Evolutionary conservation across 345 rosid genomes (phyloP).

Genomic region (Fremontodendron californicum): DNA sequence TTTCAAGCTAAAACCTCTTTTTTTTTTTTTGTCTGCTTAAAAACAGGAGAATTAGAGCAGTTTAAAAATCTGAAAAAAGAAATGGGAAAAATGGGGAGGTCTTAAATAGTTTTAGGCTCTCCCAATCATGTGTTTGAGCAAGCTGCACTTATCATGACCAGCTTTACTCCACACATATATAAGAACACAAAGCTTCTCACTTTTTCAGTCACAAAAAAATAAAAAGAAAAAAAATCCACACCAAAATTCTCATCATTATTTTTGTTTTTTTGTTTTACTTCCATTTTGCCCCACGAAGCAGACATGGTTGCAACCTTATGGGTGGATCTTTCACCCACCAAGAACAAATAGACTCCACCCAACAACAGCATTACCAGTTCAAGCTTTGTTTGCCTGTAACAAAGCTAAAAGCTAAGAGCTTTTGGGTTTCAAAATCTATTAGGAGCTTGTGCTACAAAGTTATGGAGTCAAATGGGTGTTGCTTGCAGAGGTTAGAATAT

Average conservation of each 20-base stretch:
- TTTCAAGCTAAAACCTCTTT: slow-evolving; percentile 18
- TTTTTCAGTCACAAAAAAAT: not conserved
- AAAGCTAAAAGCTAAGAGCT: slow-evolving; percentile 22
- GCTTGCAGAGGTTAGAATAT: slow-evolving; percentile 30
- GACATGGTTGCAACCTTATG: slow-evolving; percentile 44
- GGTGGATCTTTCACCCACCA: slow-evolving; percentile 45
- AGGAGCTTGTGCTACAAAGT: slow-evolving; percentile 28
- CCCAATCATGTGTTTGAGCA: slow-evolving; percentile 20
- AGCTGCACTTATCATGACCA: slow-evolving; percentile 36
- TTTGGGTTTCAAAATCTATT: slow-evolving; percentile 40
- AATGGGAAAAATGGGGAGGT: not conserved
- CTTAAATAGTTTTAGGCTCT: slow-evolving; percentile 28
- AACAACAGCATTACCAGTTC: slow-evolving; percentile 25
- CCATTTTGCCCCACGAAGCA: slow-evolving; percentile 24
- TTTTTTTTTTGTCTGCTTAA: not conserved
- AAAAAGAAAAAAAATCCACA: not conserved
- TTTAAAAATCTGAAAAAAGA: no score
- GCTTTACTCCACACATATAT: slow-evolving; percentile 17
- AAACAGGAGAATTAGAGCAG: not conserved
- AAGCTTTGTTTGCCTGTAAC: slow-evolving; percentile 35
- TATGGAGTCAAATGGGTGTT: slow-evolving; percentile 29
- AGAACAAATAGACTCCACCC: slow-evolving; percentile 32
- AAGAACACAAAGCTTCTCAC: slow-evolving; percentile 15
- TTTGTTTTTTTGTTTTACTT: not conserved
- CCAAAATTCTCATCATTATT: not conserved